These are phyloP conservation scores for Drosera spatulata DNA, from an alignment of 179 eudicot species.

Conservation along the genomic window DNA sequence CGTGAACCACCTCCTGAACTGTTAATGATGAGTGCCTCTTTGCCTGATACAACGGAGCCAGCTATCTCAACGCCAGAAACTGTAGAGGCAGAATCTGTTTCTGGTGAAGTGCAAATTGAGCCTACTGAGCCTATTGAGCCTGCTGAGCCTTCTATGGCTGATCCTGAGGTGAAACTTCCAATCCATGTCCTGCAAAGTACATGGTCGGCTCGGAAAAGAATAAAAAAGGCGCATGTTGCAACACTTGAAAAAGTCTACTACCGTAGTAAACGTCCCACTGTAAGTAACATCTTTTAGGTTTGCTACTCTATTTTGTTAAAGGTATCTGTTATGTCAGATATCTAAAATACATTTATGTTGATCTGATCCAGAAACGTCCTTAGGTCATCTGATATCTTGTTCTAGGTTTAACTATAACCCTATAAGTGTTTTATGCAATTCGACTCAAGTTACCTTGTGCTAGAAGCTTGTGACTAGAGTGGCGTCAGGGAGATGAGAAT, in stretches of 20 bases:
- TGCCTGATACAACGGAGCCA: constrained; percentile 58
- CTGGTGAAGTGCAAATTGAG: constrained; percentile 19
- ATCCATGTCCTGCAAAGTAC: constrained; percentile 67
- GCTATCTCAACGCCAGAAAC: constrained; percentile 18
- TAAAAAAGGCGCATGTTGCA: constrained; percentile 76
- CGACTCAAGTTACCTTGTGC: too few species aligned
- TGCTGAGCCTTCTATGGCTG: constrained; percentile 18
- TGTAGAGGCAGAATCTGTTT: constrained; percentile 19
- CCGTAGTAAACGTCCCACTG: constrained; percentile 87
- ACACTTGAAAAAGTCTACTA: constrained; percentile 78
- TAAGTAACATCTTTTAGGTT: constrained; percentile 25
- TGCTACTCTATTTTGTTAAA: too few species aligned
- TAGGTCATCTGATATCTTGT: too few species aligned
- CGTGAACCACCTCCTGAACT: constrained; percentile 92
- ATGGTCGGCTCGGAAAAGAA: constrained; percentile 83
- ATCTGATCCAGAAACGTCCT: too few species aligned
- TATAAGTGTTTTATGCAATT: too few species aligned
- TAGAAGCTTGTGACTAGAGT: too few species aligned
- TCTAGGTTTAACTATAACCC: too few species aligned
- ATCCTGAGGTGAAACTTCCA: constrained; percentile 40
- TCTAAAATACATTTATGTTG: too few species aligned
- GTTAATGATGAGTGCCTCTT: constrained; percentile 67
- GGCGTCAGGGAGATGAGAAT: too few species aligned
- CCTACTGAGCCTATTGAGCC: too few species aligned
- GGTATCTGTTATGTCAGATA: too few species aligned